phyloP scores from a whole-genome alignment of 306 rosid genomes.

The Datisca glomerata region DNA sequence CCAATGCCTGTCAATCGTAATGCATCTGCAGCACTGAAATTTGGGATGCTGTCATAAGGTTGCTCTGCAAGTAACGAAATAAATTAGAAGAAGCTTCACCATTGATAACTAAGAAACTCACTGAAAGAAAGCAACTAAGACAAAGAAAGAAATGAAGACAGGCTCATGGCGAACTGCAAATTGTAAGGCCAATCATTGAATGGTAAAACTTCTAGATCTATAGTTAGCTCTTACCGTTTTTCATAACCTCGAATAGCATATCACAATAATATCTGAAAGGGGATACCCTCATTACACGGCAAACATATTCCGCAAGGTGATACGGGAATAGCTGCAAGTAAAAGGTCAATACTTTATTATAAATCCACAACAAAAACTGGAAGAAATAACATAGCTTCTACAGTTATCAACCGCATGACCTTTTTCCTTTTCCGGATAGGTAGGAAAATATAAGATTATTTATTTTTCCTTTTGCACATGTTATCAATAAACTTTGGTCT shows the following conservation, averaged over 20 bases:
- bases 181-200: neutral
- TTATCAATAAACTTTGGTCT: no score
- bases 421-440: no score
- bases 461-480: no score
- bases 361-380: slow-evolving; percentile 12
- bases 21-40: slow-evolving; percentile 96
- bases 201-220: no score
- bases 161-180: neutral
- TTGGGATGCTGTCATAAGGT: slow-evolving; percentile 98
- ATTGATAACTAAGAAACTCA: neutral
- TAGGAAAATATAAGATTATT: no score
- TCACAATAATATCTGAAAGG: slow-evolving; percentile 93
- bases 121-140: neutral
- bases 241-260: slow-evolving; percentile 95
- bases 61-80: slow-evolving; percentile 61
- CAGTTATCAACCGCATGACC: no score
- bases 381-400: no score
- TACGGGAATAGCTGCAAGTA: slow-evolving; percentile 88
- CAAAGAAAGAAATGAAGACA: slow-evolving; percentile 3
- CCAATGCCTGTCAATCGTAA: slow-evolving; percentile 88
- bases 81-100: slow-evolving; percentile 10
- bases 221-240: slow-evolving; percentile 89
- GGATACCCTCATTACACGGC: slow-evolving; percentile 89
- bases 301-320: slow-evolving; percentile 78
- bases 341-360: slow-evolving; percentile 24